phyloP scores from a whole-genome alignment of 192 early-diverging fungal species.

The Podila minutissima region DNA sequence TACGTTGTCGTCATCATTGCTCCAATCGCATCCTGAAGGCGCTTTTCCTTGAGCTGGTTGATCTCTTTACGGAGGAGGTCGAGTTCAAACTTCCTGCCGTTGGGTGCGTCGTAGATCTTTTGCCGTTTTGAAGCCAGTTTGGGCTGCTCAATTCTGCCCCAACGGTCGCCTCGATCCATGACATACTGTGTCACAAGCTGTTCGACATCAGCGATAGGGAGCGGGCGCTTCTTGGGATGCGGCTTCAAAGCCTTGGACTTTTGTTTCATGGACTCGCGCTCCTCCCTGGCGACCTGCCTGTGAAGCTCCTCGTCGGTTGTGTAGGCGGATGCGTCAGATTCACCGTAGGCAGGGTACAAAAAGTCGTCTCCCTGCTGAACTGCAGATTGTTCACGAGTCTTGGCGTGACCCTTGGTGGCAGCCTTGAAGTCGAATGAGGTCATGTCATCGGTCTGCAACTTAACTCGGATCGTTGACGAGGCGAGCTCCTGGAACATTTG shows the following conservation, averaged over 20 bases:
- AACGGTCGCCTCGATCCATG: neutral
- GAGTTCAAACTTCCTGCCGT: neutral
- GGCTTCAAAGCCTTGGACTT: neutral
- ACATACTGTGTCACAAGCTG: conserved; percentile 10
- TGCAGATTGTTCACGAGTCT: neutral
- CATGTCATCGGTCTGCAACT: conserved; percentile 2
- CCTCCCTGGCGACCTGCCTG: conserved; percentile 33
- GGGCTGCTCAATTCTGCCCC: neutral
- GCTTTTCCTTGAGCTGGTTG: neutral
- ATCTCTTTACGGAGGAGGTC: neutral
- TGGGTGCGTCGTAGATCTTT: neutral
- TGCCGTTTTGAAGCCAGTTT: neutral
- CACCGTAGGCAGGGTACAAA: conserved; percentile 31
- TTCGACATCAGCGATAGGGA: neutral
- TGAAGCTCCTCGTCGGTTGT: conserved; percentile 41
- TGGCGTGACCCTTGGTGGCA: neutral
- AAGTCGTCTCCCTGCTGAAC: neutral
- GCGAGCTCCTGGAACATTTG: conserved; percentile 3
- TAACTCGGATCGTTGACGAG: conserved; percentile 8
- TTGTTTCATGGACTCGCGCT: neutral
- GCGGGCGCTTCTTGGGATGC: neutral
- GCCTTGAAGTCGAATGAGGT: conserved; percentile 28
- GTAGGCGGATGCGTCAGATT: conserved; percentile 41
- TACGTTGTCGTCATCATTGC: conserved; percentile 22
- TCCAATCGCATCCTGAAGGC: conserved; percentile 1